Evolutionary conservation across 2,329 filamentous ascomycete genomes (phyloP).

Genomic region (Pseudohalonectria lignicola): DNA sequence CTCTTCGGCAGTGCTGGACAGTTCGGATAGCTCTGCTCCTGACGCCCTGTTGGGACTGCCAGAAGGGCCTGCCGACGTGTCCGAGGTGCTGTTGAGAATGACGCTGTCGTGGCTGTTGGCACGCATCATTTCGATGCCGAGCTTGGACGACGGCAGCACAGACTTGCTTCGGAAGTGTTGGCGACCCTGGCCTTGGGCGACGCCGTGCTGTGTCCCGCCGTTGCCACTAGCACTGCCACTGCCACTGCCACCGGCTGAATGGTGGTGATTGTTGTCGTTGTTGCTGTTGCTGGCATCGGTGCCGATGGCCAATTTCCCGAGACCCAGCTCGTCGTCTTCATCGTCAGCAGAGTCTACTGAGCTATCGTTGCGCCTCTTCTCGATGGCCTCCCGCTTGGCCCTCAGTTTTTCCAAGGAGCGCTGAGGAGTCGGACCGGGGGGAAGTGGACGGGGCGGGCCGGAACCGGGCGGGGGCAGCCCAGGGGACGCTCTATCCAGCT

Average conservation of each 20-base stretch:
- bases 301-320: constrained; percentile 21
- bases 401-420: constrained; percentile 65
- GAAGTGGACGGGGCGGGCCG: constrained; percentile 8
- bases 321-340: constrained; percentile 82
- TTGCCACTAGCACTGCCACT: constrained; percentile 6
- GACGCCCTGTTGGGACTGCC: constrained; percentile 22
- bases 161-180: constrained; percentile 42
- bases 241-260: constrained; percentile 9
- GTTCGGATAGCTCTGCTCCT: not conserved
- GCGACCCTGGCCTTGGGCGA: constrained; percentile 22
- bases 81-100: constrained; percentile 29
- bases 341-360: constrained; percentile 82
- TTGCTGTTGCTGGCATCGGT: constrained; percentile 7
- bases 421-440: constrained; percentile 26
- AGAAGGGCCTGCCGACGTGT: constrained; percentile 40
- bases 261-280: constrained; percentile 6
- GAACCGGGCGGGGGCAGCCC: constrained; percentile 20
- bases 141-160: constrained; percentile 67
- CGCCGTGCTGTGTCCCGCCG: constrained; percentile 12
- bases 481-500: constrained; percentile 12
- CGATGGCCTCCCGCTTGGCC: constrained; percentile 63
- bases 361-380: constrained; percentile 62
- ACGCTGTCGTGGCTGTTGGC: constrained; percentile 89
- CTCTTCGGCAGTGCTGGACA: too few species aligned
- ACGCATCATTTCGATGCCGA: constrained; percentile 96